phyloP scores from a whole-genome alignment of 1,284 basidiomycete genomes.

The Amylostereum chailletii region DNA sequence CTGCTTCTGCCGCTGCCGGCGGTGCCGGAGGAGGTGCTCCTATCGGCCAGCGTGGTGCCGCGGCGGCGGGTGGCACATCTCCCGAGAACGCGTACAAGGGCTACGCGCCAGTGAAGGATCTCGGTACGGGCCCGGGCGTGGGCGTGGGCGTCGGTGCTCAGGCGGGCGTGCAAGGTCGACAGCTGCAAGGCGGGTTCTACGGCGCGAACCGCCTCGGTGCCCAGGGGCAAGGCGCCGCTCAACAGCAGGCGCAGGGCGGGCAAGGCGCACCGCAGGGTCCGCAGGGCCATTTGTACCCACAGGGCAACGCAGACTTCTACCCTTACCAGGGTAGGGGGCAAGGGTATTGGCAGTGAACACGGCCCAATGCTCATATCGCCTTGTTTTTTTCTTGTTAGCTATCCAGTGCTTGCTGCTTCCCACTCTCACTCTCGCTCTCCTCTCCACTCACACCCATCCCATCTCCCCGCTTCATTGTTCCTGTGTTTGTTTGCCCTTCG shows the following conservation, averaged over 20 bases:
- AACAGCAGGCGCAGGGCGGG: constrained; percentile 32
- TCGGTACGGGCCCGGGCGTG: constrained; percentile 35
- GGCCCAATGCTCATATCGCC: background rate
- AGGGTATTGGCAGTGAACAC: constrained; percentile 59
- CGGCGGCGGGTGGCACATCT: constrained; percentile 34
- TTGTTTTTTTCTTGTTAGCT: background rate
- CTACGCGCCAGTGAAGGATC: constrained; percentile 55
- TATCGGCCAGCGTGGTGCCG: constrained; percentile 28
- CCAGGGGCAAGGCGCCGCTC: constrained; percentile 34
- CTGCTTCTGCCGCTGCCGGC: constrained; percentile 34
- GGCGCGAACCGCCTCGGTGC: constrained; percentile 49
- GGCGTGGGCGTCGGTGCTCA: constrained; percentile 30
- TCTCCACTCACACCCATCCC: background rate
- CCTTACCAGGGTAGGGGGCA: constrained; percentile 44
- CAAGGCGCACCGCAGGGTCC: constrained; percentile 40
- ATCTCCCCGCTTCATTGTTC: background rate
- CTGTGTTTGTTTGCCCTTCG: background rate
- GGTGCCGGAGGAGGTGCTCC: constrained; percentile 24
- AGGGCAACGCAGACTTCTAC: constrained; percentile 60
- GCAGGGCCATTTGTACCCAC: constrained; percentile 58
- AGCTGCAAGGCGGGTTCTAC: constrained; percentile 49
- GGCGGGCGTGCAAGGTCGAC: constrained; percentile 29
- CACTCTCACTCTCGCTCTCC: background rate
- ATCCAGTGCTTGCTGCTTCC: background rate
- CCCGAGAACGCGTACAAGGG: constrained; percentile 70